Base-by-base conservation (phyloP, 2,329 filamentous ascomycete species). In the Epichloe festucae region DNA sequence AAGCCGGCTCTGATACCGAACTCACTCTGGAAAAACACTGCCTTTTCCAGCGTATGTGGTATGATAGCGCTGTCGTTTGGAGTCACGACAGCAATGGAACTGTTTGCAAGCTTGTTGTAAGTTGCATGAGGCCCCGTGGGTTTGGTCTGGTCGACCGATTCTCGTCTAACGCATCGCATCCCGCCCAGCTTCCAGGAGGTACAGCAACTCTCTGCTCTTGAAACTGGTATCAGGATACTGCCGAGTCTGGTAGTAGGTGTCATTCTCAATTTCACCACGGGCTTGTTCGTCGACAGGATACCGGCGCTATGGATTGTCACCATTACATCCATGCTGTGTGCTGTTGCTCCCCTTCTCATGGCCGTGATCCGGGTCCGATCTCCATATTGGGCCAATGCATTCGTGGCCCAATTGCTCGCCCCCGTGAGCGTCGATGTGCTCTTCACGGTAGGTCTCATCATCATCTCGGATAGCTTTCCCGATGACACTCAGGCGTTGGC, bases 1-100 rank as follows among this genome's bases (percentile, higher is more conserved):
- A 67, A 67, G 3, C 73, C 78, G 12, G 78, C 78, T 0, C 61
- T 84, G 7, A 82, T 84, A 21, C 81, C 81, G 0, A 83, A 84
- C 59, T 73, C 72, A 0, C 63, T 84, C 0, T 84, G 81, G 81
- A 70, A 65, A n/a, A 81, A 79, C 44, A 60, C 63, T 0, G 63
- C 74, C 3, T 84, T 84, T 57, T 73, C 76, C 0, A 70, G 66
- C 27, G 73, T 79, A 19, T 84, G 80, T 57, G 56, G 73, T 3
- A 74, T 69, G 4, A 67, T 78, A 1, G 60, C 73, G 4, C 54
- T 78, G 4, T 68, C 73, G 0, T 73, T 65, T 52, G 73, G 69
- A 0, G 71, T 73, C 0, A 53, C 73, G 5, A 73, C 75, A 46
- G 66, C 66, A 0, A 67, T 75, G 56, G 75, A 78, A 55, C 62